Evolutionary conservation across 768 basidiomycete genomes (phyloP).

Genomic region (Leucocoprinus sp.): DNA sequence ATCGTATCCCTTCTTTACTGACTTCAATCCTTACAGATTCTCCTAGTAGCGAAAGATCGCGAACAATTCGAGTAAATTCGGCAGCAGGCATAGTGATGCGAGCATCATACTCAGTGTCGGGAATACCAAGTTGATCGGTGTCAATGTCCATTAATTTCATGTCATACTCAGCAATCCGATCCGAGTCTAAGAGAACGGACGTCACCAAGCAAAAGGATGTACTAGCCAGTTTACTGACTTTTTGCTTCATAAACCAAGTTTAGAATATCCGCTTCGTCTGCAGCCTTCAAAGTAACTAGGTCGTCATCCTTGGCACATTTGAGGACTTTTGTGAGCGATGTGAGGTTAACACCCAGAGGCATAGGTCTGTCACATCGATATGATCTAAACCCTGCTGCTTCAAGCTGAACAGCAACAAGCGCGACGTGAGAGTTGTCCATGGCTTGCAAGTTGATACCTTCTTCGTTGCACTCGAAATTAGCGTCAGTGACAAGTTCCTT

Average conservation of each 20-base stretch:
- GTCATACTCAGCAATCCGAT: constrained; percentile 95
- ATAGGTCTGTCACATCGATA: constrained; percentile 96
- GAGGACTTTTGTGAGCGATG: constrained; percentile 86
- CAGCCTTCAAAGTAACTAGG: constrained; percentile 81
- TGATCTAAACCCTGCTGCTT: constrained; percentile 69
- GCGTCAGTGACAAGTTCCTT: constrained; percentile 97
- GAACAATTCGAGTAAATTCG: constrained; percentile 90
- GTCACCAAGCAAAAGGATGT: constrained; percentile 1
- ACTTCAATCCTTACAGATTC: constrained; percentile 96
- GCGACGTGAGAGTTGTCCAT: constrained; percentile 99
- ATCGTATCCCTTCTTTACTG: constrained; percentile 90
- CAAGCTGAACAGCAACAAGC: constrained; percentile 81
- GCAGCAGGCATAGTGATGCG: constrained; percentile 77
- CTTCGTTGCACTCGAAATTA: constrained; percentile 96
- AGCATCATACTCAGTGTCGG: constrained; percentile 96
- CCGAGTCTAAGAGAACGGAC: constrained; percentile 50
- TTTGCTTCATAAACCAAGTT: constrained; percentile 87
- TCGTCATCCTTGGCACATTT: constrained; percentile 98
- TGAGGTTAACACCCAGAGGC: constrained; percentile 82
- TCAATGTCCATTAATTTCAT: constrained; percentile 99
- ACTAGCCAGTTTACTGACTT: constrained; percentile 41
- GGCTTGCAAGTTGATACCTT: constrained; percentile 90
- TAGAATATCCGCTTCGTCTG: constrained; percentile 84
- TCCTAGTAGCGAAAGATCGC: constrained; percentile 83
- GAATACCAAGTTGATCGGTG: constrained; percentile 88